These are phyloP conservation scores for Phlebopus sp. DNA, from an alignment of 1,284 basidiomycete species.

Conservation along the genomic window DNA sequence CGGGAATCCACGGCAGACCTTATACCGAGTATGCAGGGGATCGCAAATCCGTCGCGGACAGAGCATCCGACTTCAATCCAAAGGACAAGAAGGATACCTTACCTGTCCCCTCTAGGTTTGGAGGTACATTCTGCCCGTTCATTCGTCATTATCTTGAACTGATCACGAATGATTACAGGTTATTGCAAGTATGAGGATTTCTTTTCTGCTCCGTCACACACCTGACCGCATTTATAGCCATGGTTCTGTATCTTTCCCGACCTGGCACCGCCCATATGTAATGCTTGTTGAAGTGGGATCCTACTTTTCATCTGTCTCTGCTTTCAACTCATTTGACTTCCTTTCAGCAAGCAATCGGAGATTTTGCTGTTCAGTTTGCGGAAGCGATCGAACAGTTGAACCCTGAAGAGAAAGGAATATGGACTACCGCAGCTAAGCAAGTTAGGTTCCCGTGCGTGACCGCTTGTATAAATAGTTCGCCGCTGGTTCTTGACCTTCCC, in stretches of 20 bases:
- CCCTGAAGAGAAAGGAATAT: conserved; percentile 16
- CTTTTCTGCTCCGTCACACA: background rate
- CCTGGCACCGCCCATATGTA: conserved; percentile 29
- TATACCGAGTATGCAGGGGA: conserved; percentile 24
- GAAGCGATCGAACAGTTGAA: conserved; percentile 20
- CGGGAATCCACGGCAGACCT: conserved; percentile 22
- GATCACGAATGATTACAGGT: conserved; percentile 10
- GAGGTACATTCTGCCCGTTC: conserved; percentile 11
- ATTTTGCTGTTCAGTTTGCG: conserved; percentile 21
- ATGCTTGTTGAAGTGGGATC: conserved; percentile 25
- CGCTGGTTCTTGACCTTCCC: conserved; percentile 1
- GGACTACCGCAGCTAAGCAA: conserved; percentile 18
- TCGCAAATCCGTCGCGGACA: conserved; percentile 12
- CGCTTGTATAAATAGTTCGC: background rate
- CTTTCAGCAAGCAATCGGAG: conserved; percentile 24
- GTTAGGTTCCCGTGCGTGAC: conserved; percentile 24
- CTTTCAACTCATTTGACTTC: background rate
- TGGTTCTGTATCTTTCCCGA: conserved; percentile 18
- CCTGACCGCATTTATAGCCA: conserved; percentile 12
- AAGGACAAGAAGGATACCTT: conserved; percentile 21
- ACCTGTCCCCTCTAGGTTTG: conserved; percentile 23
- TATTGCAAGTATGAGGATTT: conserved; percentile 23
- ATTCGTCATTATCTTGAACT: background rate
- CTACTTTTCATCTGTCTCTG: background rate
- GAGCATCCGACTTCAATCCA: conserved; percentile 15